A percentile compares a stretch with the other conserved stretches of the same genome.
Conservation (phyloP, 2,329 filamentous ascomycete genomes). For the Tolypocladium endophyticum region DNA sequence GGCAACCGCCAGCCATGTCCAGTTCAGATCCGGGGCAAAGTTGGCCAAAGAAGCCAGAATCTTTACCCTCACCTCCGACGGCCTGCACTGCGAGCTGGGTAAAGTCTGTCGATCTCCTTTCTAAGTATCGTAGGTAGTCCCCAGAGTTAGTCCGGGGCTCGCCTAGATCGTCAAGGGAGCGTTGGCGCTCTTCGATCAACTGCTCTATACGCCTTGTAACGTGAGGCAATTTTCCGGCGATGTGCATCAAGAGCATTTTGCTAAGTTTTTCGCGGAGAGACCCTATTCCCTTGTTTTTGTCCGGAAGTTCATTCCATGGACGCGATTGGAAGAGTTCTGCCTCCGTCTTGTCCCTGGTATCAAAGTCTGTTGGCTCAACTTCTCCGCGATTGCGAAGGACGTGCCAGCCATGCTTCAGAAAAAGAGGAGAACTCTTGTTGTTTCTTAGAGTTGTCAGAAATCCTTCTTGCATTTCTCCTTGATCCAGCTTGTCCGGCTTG, state of each 20-base stretch:
- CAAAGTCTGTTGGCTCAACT: conserved; percentile 13
- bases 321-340: conserved; percentile 30
- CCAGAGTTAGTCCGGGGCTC: background rate
- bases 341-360: conserved; percentile 24
- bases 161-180: background rate
- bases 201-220: conserved; percentile 4
- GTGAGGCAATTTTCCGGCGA: conserved; percentile 2
- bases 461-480: conserved; percentile 21
- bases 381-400: conserved; percentile 34
- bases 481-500: conserved; percentile 33
- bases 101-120: background rate
- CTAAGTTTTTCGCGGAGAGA: conserved; percentile 5
- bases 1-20: background rate
- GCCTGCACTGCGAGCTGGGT: background rate
- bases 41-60: background rate
- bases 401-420: conserved; percentile 36
- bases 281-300: conserved; percentile 1
- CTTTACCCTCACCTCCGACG: background rate
- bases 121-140: background rate
- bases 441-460: conserved; percentile 34
- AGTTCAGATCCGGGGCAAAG: background rate
- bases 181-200: background rate
- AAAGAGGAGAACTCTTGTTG: conserved; percentile 29
- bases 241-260: conserved; percentile 2
- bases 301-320: conserved; percentile 23